phyloP scores from a whole-genome alignment of 345 rosid genomes.

The Eucalyptus cladocalyx region DNA sequence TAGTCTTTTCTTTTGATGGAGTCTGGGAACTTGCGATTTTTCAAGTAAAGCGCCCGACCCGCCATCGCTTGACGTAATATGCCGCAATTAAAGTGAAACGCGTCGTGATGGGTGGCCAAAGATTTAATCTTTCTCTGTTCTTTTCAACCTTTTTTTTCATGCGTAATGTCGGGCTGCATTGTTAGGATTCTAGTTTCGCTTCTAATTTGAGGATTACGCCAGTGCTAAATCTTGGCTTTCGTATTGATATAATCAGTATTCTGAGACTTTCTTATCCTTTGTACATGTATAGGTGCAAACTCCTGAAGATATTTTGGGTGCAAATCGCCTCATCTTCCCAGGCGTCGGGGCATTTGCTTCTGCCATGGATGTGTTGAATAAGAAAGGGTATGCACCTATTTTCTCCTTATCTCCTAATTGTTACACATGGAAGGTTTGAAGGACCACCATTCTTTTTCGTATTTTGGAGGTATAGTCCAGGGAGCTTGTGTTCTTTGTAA shows the following conservation, averaged over 20 bases:
- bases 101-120: neutral
- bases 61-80: neutral
- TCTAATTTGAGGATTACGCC: neutral
- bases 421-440: neutral
- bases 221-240: neutral
- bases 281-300: slow-evolving; percentile 47
- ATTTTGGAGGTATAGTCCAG: neutral
- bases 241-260: neutral
- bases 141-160: neutral
- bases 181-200: neutral
- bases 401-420: neutral
- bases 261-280: neutral
- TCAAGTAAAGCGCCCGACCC: neutral
- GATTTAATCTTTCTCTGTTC: neutral
- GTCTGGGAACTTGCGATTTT: neutral
- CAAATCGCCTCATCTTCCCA: slow-evolving; percentile 74
- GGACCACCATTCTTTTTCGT: neutral
- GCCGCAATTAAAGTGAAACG: neutral
- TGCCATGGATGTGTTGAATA: slow-evolving; percentile 81
- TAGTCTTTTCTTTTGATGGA: neutral
- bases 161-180: neutral
- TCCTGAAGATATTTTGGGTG: slow-evolving; percentile 66
- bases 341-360: slow-evolving; percentile 96
- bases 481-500: neutral
- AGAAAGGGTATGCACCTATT: slow-evolving; percentile 43